Evolutionary conservation across 2,329 filamentous ascomycete genomes (phyloP).

Genomic region (Septoria petroselini): DNA sequence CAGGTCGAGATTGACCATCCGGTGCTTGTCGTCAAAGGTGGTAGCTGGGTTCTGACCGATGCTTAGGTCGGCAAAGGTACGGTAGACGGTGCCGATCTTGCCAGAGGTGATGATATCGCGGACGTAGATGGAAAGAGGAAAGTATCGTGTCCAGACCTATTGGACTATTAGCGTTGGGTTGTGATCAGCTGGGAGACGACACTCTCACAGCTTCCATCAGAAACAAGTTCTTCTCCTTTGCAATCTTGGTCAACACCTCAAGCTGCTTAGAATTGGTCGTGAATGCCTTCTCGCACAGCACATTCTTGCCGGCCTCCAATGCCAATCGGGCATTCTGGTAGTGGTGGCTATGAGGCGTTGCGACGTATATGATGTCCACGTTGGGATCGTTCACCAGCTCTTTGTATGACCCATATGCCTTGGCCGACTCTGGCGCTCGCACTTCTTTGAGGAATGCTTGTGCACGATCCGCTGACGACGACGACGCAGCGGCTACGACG

Average conservation of each 20-base stretch:
- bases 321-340: constrained; percentile 88
- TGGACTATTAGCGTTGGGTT: too few relatives aligned
- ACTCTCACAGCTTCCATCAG: constrained; percentile 62
- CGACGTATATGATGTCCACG: constrained; percentile 83
- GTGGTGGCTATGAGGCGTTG: constrained; percentile 88
- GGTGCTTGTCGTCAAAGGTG: constrained; percentile 59
- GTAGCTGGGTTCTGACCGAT: constrained; percentile 61
- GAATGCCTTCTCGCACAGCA: constrained; percentile 87
- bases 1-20: constrained; percentile 79
- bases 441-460: constrained; percentile 69
- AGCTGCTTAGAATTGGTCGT: constrained; percentile 79
- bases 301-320: constrained; percentile 77
- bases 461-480: constrained; percentile 66
- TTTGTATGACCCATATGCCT: constrained; percentile 75
- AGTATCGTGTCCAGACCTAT: constrained; percentile 81
- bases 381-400: constrained; percentile 75
- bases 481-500: constrained; percentile 76
- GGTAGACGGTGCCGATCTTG: constrained; percentile 54
- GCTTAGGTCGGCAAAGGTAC: constrained; percentile 57
- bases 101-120: constrained; percentile 61
- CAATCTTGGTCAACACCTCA: constrained; percentile 67
- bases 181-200: too few relatives aligned
- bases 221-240: constrained; percentile 66
- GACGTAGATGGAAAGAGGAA: constrained; percentile 75
- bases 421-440: constrained; percentile 64